Percentiles rank a stretch among this genome's conserved stretches.
phyloP scores from a whole-genome alignment of 257 asterid genomes.

The Nyctanthes arbortristis region DNA sequence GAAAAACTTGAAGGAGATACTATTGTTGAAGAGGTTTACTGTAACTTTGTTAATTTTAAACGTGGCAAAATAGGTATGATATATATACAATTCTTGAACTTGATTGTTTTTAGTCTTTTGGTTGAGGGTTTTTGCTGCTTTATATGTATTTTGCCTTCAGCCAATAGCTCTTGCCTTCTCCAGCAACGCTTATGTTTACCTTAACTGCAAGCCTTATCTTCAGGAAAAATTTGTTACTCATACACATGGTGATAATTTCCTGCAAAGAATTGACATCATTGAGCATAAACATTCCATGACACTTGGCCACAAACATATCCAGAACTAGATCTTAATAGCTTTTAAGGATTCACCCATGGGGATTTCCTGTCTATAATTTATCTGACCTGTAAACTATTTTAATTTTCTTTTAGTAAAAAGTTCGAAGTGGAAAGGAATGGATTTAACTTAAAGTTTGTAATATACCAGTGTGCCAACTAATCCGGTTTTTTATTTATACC shows the following conservation, averaged over 20 bases:
- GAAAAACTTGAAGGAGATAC: constrained; percentile 87
- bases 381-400: background rate
- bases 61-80: constrained; percentile 82
- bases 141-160: background rate
- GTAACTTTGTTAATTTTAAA: constrained; percentile 76
- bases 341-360: background rate
- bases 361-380: background rate
- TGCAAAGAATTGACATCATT: background rate
- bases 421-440: no score
- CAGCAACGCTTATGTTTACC: background rate
- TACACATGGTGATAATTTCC: background rate
- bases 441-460: no score
- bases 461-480: no score
- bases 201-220: constrained; percentile 8
- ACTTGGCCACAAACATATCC: background rate
- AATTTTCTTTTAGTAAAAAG: background rate
- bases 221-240: background rate
- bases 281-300: background rate
- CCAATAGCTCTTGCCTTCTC: background rate
- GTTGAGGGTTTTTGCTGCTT: background rate
- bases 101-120: constrained; percentile 18
- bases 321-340: background rate
- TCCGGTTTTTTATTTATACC: no score
- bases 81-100: constrained; percentile 13
- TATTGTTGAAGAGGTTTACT: constrained; percentile 94